phyloP scores from a whole-genome alignment of 106 monocot genomes.

The Allium sativum region DNA sequence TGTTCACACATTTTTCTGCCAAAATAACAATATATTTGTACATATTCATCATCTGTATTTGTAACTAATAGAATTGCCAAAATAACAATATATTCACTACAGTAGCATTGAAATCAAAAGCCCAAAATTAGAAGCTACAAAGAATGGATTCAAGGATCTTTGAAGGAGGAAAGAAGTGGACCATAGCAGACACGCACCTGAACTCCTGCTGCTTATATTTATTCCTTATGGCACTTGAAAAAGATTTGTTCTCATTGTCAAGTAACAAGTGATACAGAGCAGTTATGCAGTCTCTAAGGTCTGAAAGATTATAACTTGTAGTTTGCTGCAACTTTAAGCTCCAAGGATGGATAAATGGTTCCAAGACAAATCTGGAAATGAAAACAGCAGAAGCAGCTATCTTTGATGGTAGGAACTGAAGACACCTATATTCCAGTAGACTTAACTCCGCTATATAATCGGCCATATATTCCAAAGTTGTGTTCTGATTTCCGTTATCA shows the following conservation, averaged over 20 bases:
- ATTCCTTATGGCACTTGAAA: constrained; percentile 27
- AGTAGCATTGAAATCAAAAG: not conserved
- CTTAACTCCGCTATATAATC: constrained; percentile 58
- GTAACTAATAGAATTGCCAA: not conserved
- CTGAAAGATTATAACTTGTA: constrained; percentile 41
- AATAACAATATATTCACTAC: not conserved
- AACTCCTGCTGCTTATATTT: constrained; percentile 56
- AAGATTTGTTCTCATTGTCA: constrained; percentile 17
- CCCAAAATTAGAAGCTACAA: constrained; percentile 3
- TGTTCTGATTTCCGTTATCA: constrained; percentile 12
- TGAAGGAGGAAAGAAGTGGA: not conserved
- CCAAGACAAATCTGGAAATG: constrained; percentile 44
- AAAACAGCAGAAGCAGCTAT: constrained; percentile 63
- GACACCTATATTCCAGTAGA: constrained; percentile 42
- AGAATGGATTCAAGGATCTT: constrained; percentile 26
- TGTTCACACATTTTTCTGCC: not conserved
- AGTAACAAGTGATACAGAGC: constrained; percentile 47
- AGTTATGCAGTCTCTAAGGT: constrained; percentile 40
- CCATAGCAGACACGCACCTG: constrained; percentile 22
- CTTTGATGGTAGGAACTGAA: constrained; percentile 44
- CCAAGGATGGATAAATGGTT: constrained; percentile 42
- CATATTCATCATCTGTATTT: not conserved
- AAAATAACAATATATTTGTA: not conserved
- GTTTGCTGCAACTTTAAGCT: constrained; percentile 10
- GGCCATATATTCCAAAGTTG: constrained; percentile 46